Evolutionary conservation across 2,329 filamentous ascomycete species (phyloP).

Genomic region (Penicillium thymicola): DNA sequence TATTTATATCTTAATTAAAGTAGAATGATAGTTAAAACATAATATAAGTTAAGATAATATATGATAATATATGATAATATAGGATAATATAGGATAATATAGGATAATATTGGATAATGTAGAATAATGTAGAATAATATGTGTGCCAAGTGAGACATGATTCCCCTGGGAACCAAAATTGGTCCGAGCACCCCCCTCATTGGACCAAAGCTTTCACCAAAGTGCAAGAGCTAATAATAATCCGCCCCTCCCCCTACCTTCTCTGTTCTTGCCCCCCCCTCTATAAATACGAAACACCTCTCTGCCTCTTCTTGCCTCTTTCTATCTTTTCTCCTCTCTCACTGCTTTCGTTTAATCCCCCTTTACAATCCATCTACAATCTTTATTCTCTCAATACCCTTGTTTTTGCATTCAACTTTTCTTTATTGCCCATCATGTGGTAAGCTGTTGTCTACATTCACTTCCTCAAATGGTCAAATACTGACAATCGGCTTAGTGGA

Average conservation of each 20-base stretch:
- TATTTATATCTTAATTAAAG: background rate
- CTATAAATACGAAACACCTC: conserved; percentile 24
- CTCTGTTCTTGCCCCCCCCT: conserved; percentile 9
- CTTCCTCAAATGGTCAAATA: background rate
- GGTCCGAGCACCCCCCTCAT: conserved; percentile 6
- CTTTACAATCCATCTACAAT: background rate
- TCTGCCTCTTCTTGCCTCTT: conserved; percentile 2
- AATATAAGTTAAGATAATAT: background rate
- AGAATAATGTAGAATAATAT: background rate
- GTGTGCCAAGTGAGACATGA: conserved; percentile 17
- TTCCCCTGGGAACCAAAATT: conserved; percentile 10
- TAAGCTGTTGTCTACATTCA: conserved; percentile 19
- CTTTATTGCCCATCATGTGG: conserved; percentile 33
- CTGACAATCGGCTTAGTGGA: conserved; percentile 30
- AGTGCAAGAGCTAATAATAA: conserved; percentile 16
- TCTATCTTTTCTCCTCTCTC: background rate
- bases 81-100: no score
- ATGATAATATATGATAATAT: no score
- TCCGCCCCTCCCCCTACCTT: conserved; percentile 17
- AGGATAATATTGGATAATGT: background rate
- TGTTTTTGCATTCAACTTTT: conserved; percentile 1
- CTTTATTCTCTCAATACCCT: background rate
- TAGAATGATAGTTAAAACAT: background rate
- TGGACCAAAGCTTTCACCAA: conserved; percentile 6
- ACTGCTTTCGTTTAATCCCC: background rate